phyloP scores from a whole-genome alignment of 1,284 basidiomycete genomes.

The Cryptococcus sp. region DNA sequence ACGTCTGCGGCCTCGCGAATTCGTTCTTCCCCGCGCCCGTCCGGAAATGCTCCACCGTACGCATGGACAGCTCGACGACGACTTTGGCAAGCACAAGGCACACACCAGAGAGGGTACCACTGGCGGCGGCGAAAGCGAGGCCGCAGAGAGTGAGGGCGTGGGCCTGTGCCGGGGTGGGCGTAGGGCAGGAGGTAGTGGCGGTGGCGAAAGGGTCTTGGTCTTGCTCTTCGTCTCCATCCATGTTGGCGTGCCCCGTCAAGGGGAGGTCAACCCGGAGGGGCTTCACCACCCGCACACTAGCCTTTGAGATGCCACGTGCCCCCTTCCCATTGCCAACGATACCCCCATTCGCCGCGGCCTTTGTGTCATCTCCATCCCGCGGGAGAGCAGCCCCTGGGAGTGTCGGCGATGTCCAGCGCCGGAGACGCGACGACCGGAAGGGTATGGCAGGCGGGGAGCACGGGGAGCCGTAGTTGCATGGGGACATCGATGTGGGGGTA shows the following conservation, averaged over 20 bases:
- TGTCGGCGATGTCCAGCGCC: constrained; percentile 14
- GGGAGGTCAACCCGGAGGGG: too few species aligned
- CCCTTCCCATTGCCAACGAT: too few species aligned
- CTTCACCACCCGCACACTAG: too few species aligned
- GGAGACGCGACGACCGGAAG: constrained; percentile 24
- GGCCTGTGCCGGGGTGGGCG: constrained; percentile 44
- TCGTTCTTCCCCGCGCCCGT: constrained; percentile 68
- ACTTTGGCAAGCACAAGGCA: constrained; percentile 92
- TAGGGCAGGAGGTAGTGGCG: constrained; percentile 18
- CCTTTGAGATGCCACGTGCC: too few species aligned
- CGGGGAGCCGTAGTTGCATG: constrained; percentile 40
- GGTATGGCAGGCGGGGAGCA: constrained; percentile 32
- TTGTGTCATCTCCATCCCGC: too few species aligned
- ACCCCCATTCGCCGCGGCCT: too few species aligned
- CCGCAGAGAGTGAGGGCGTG: constrained; percentile 68
- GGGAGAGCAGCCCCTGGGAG: too few species aligned
- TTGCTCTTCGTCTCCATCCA: too few species aligned
- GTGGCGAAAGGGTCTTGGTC: too few species aligned
- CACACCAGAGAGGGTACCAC: constrained; percentile 89
- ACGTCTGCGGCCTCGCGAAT: constrained; percentile 58
- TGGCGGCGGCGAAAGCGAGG: constrained; percentile 82
- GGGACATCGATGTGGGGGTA: constrained; percentile 25
- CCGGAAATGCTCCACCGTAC: constrained; percentile 60
- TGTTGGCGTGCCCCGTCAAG: too few species aligned
- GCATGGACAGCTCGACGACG: constrained; percentile 81